These are phyloP conservation scores for Prunus fruticosa DNA, from an alignment of 306 rosid species.

Conservation along the genomic window DNA sequence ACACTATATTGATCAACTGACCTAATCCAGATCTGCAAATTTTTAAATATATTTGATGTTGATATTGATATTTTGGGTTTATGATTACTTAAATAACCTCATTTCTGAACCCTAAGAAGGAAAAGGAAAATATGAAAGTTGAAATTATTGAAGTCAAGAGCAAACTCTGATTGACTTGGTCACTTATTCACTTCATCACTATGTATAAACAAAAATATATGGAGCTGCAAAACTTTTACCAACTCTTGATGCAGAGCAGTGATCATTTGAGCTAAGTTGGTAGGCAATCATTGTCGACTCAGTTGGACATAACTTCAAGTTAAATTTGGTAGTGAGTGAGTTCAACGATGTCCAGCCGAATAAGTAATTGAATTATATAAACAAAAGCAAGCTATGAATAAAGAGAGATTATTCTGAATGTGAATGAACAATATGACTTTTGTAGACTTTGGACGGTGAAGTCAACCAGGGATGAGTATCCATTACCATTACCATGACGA, in stretches of 20 bases:
- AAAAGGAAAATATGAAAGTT: no score
- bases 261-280: conserved; percentile 3
- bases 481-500: not conserved
- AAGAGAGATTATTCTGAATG: not conserved
- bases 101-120: no score
- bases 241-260: not conserved
- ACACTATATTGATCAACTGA: no score
- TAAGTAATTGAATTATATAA: not conserved
- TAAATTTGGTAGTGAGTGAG: not conserved
- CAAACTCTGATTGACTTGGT: not conserved
- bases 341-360: conserved; percentile 1
- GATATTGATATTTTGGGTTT: no score
- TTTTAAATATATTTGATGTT: no score
- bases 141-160: no score
- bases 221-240: conserved; percentile 8
- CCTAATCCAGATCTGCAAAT: no score
- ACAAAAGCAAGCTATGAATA: not conserved
- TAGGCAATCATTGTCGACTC: not conserved
- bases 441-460: not conserved
- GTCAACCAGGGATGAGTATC: not conserved
- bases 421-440: not conserved
- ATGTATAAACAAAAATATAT: not conserved
- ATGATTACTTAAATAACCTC: no score
- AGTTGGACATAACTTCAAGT: not conserved
- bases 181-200: not conserved